Evolutionary conservation across 768 basidiomycete genomes (phyloP).

Genomic region (Galerina sulciceps): DNA sequence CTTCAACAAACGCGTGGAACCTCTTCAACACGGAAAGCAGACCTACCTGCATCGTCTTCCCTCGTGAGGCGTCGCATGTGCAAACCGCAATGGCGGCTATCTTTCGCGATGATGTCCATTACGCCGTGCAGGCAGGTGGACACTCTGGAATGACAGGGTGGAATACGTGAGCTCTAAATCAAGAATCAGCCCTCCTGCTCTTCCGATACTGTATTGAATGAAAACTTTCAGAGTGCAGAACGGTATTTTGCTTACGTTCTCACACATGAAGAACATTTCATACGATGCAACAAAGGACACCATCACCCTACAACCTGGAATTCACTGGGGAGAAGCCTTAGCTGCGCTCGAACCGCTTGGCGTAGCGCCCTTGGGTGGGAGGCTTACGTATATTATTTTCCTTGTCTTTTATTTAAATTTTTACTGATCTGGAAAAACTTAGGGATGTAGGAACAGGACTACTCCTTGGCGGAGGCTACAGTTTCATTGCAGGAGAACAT

Average conservation of each 20-base stretch:
- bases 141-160: slow-evolving; percentile 47
- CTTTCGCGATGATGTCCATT: slow-evolving; percentile 34
- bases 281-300: slow-evolving; percentile 39
- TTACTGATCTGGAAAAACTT: no score
- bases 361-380: slow-evolving; percentile 46
- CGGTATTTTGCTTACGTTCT: slow-evolving; percentile 42
- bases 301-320: slow-evolving; percentile 44
- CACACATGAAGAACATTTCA: slow-evolving; percentile 39
- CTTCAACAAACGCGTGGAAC: slow-evolving; percentile 33
- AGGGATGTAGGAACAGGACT: slow-evolving; percentile 48
- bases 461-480: slow-evolving; percentile 47
- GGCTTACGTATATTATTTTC: slow-evolving; percentile 29
- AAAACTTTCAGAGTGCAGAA: slow-evolving; percentile 33
- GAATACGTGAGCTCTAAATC: slow-evolving; percentile 38
- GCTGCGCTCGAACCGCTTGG: slow-evolving; percentile 38
- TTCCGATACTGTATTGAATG: no score
- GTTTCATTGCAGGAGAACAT: slow-evolving; percentile 39
- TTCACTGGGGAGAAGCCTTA: slow-evolving; percentile 44
- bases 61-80: slow-evolving; percentile 34
- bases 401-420: neutral
- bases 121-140: slow-evolving; percentile 47
- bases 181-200: no score
- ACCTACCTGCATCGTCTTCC: slow-evolving; percentile 43
- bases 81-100: slow-evolving; percentile 41
- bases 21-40: slow-evolving; percentile 34